Evolutionary conservation across 2,329 filamentous ascomycete genomes (phyloP), one percentile per base, ranked within the genome.

Genomic region (Aspergillus fumigatus): DNA sequence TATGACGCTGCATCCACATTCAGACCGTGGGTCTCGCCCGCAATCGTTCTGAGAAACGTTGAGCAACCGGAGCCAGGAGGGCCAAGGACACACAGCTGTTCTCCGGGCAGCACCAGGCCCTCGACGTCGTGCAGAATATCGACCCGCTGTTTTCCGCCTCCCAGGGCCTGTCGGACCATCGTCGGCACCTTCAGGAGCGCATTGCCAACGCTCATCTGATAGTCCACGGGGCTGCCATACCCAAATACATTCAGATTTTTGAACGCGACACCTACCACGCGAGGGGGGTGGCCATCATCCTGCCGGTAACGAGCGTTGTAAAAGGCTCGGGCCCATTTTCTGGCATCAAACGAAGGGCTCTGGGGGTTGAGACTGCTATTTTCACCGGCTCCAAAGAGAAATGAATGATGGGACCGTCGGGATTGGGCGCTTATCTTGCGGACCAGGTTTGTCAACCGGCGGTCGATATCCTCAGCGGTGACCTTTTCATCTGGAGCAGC

Each of bases 11-110:
- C 75, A 51, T 89, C 87, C 25, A 93, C 78, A 60, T 82, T 84
- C 67, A 93, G 86, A 53, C 90, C 90, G 63, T 90, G 86, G 47
- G 87, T 89, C 73, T 93, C 89, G 61, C 90, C 89, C 4, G 89
- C 83, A 62, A 94, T 83, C 0, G 89, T 89, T 79, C 93, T 93
- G 59, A 95, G 78, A 61, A 93, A 86, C 1, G 90, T 94, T n/a
- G 88, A 89, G 74, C 90, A 95, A 51, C 73, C 73, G 43, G 63
- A 0, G 79, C 79, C 0, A 81, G 71, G 2, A 81, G 45, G 63
- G 0, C 79, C 79, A 0, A 82, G 71, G 2, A 81, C 79, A 10
- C 80, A 70, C 40, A 81, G 72, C 72, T 81, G 78, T 67, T 82
- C 79, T 35, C 79, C 79, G 51, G 73, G 73, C 21, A 73, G 73